A percentile compares a stretch with the other conserved stretches of the same genome.
phyloP scores from a whole-genome alignment of 2,329 filamentous ascomycete species.

The Arthroderma uncinatum region DNA sequence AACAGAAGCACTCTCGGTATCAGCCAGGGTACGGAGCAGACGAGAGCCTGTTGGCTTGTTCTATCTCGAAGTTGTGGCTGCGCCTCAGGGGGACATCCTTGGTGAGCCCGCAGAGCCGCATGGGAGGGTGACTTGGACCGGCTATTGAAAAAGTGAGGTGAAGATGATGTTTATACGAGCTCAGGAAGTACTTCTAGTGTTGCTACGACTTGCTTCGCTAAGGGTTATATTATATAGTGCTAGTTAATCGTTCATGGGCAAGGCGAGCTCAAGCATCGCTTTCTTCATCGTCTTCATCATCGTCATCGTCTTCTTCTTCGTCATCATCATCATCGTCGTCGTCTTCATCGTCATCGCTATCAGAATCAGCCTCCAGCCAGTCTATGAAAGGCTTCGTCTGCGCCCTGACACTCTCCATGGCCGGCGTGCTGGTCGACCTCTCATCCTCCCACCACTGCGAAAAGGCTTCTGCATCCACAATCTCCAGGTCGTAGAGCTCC shows the following conservation, averaged over 20 bases:
- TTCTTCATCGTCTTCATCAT: slow-evolving; percentile 9
- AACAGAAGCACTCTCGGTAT: too few species aligned
- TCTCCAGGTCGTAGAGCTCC: slow-evolving; percentile 71
- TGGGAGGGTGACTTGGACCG: not conserved
- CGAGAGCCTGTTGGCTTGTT: too few species aligned
- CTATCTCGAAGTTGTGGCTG: too few species aligned
- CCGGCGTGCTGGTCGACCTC: slow-evolving; percentile 54
- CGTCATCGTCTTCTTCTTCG: slow-evolving; percentile 15
- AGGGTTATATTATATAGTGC: not conserved
- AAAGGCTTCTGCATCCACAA: slow-evolving; percentile 81
- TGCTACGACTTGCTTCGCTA: too few species aligned
- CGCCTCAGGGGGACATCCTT: not conserved
- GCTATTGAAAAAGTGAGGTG: not conserved
- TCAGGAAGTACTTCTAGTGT: too few species aligned
- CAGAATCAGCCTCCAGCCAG: slow-evolving; percentile 67
- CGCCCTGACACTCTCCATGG: slow-evolving; percentile 58
- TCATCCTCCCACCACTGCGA: slow-evolving; percentile 78
- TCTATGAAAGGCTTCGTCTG: slow-evolving; percentile 72
- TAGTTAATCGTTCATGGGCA: not conserved
- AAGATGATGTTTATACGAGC: not conserved
- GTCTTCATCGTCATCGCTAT: slow-evolving; percentile 58
- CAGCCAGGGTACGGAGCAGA: too few species aligned
- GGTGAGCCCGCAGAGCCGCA: not conserved
- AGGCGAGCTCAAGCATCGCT: not conserved
- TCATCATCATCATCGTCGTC: slow-evolving; percentile 48